Evolutionary conservation across 2,329 filamentous ascomycete species (phyloP).

Genomic region (Sordariomycetes sp.): DNA sequence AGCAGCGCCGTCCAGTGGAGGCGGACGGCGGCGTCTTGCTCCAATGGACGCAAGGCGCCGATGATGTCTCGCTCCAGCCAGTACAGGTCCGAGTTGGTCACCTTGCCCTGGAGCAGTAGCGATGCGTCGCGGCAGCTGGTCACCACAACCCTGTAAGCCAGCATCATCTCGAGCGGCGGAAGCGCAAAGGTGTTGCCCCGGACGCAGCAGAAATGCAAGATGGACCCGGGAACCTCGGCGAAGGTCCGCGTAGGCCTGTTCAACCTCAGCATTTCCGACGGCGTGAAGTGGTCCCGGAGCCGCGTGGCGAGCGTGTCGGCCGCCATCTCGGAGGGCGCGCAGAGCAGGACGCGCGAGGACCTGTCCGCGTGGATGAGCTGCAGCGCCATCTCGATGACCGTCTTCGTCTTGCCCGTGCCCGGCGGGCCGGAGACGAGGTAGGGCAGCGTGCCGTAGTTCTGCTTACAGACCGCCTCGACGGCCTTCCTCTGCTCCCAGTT

Average conservation of each 20-base stretch:
- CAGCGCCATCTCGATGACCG: slow-evolving; percentile 2
- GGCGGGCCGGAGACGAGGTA: slow-evolving; percentile 3
- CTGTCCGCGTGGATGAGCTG: not conserved
- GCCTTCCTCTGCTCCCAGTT: slow-evolving; percentile 5
- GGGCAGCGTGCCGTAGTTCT: slow-evolving; percentile 1
- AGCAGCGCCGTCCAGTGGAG: slow-evolving; percentile 2
- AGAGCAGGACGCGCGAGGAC: not conserved
- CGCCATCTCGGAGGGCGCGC: slow-evolving; percentile 2
- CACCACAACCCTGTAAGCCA: slow-evolving; percentile 2
- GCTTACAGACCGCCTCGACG: slow-evolving; percentile 1
- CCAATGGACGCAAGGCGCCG: not conserved
- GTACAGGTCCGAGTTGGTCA: slow-evolving; percentile 1
- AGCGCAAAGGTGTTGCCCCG: not conserved
- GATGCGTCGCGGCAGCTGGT: slow-evolving; percentile 3
- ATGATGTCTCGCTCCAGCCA: not conserved
- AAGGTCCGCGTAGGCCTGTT: slow-evolving; percentile 3
- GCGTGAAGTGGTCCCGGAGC: not conserved
- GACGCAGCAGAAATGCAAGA: slow-evolving; percentile 1
- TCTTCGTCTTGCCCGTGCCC: slow-evolving; percentile 3
- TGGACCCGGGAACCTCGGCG: not conserved
- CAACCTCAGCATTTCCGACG: not conserved
- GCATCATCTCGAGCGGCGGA: not conserved
- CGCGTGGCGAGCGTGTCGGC: slow-evolving; percentile 2
- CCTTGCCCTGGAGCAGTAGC: not conserved
- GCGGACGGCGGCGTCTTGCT: not conserved